Base-by-base conservation (phyloP, 1,284 basidiomycete species). In the Entoloma clypeatum region DNA sequence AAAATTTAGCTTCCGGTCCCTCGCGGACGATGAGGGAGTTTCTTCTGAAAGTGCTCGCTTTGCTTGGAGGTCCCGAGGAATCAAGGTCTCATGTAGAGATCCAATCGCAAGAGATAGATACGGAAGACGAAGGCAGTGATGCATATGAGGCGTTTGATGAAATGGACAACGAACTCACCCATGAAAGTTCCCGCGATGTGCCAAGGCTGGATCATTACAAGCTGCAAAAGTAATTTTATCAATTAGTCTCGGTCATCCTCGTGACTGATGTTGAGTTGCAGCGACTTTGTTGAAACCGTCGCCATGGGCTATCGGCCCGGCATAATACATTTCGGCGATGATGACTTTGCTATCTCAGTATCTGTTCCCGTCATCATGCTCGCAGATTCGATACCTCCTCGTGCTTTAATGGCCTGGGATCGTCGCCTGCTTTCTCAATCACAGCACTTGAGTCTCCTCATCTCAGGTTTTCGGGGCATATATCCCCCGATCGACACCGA, bases 401-500 rank as follows among this genome's bases (percentile, higher is more conserved):
- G 71, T 26, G 78, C 76, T 2, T 58, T 82, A 28, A 72, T 77
- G 60, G 77, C 79, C 19, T 82, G 79, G 79, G 79, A 80, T 52
- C 65, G 70, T 9, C 71, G 70, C n/a, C 64, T 81, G 3, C 63
- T 81, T 4, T 67, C 72, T 7, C 64, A 65, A 16, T 61, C 67
- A 1, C 71, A 74, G 16, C 64, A 79, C 53, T 59, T 83, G 21
- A 74, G 72, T 3, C 67, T 83, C n/a, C 64, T 81, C 10, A 73
- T 82, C 13, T 72, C 73, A 3, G 78, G 77, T 1, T 65, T 78
- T 36, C 61, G 61, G 11, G 68, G 69, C 0, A 52, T 65, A 16
- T 81, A 81, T 53, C 78, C 79, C 3, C 56, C 70, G 14, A 45
- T 79, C 28, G 52, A 63, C 25, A 37, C 52, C 4, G 68, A 72